Evolutionary conservation across 352 stramenopile genomes (phyloP).

Genomic region (Phytophthora gonapodyides): DNA sequence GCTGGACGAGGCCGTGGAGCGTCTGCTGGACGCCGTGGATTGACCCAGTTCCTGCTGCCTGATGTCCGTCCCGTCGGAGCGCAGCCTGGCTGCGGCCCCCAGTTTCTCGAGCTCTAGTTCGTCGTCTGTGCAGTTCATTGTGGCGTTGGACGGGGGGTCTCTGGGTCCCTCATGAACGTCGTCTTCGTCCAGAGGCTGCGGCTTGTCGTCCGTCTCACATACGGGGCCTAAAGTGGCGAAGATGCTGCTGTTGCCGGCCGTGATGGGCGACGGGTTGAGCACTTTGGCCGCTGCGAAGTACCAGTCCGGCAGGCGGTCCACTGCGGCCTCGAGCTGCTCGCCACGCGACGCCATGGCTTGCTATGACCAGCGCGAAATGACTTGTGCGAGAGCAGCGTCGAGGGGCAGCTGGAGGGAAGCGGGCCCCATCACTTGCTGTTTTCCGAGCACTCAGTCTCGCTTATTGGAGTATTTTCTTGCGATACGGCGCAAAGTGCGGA

Average conservation of each 20-base stretch:
- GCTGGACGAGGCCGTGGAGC: constrained; percentile 48
- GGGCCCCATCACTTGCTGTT: constrained; percentile 14
- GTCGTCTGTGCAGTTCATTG: constrained; percentile 39
- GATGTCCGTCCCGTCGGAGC: constrained; percentile 15
- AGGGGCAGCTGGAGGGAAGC: constrained; percentile 28
- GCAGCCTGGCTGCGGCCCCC: constrained; percentile 10
- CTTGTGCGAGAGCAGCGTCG: constrained; percentile 32
- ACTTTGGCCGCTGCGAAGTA: constrained; percentile 52
- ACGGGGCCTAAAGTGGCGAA: constrained; percentile 33
- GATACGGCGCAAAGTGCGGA: no score
- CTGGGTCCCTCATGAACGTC: constrained; percentile 5
- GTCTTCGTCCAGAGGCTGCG: constrained; percentile 40
- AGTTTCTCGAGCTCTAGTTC: constrained; percentile 41
- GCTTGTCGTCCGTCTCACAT: constrained; percentile 41
- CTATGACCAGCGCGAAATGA: constrained; percentile 33
- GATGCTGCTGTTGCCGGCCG: constrained; percentile 16
- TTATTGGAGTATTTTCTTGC: no score
- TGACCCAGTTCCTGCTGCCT: constrained; percentile 26
- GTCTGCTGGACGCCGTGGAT: constrained; percentile 42
- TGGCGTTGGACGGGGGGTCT: constrained; percentile 31
- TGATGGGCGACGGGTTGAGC: constrained; percentile 26
- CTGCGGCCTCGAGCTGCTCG: constrained; percentile 65
- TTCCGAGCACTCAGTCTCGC: no score
- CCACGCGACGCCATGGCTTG: constrained; percentile 49
- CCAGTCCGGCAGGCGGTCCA: constrained; percentile 69